Evolutionary conservation across 306 rosid genomes (phyloP).

Genomic region (Acacia melanoxylon): DNA sequence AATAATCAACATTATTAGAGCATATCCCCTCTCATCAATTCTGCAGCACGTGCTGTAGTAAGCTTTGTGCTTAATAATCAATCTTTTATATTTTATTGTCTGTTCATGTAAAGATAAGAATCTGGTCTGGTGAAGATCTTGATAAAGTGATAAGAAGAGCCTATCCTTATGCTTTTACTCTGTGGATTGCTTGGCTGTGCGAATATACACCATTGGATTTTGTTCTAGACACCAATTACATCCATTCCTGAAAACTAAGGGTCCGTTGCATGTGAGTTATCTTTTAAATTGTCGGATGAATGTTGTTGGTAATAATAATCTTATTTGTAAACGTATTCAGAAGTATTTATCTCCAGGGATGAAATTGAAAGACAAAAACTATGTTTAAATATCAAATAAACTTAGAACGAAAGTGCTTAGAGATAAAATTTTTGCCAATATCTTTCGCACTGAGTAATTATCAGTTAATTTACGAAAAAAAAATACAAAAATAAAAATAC

Average conservation of each 20-base stretch:
- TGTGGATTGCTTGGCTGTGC: not conserved
- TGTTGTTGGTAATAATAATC: not conserved
- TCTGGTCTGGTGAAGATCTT: not conserved
- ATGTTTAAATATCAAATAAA: not conserved
- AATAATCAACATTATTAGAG: not conserved
- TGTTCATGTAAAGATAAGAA: not conserved
- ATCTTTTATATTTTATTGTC: not conserved
- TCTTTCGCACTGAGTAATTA: no score
- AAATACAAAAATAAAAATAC: no score
- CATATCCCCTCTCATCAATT: not conserved
- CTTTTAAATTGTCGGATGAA: not conserved
- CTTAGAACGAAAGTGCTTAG: not conserved
- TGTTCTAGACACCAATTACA: not conserved
- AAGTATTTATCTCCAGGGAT: not conserved
- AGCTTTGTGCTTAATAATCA: not conserved
- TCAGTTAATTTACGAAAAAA: no score
- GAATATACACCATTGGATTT: not conserved
- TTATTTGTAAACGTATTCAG: not conserved
- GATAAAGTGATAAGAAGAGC: not conserved
- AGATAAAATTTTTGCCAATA: not conserved
- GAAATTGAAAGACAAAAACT: not conserved
- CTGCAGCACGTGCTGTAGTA: not conserved
- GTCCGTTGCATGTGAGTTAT: not conserved
- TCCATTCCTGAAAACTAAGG: not conserved
- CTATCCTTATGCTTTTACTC: not conserved